phyloP scores from a whole-genome alignment of 169 alveolate species.

The Plasmodium sp. region DNA sequence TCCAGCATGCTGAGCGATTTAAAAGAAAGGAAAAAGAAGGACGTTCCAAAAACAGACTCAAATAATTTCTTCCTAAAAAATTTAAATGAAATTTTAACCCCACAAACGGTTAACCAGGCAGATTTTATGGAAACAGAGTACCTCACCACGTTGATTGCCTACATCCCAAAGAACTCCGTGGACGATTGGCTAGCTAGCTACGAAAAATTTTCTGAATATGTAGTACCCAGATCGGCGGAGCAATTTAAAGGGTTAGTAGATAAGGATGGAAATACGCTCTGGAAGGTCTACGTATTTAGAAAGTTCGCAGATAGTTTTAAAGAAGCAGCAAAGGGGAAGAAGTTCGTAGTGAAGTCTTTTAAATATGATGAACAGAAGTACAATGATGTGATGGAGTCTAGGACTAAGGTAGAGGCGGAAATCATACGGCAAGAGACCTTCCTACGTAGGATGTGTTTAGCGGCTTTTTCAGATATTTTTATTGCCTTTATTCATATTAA shows the following conservation, averaged over 20 bases:
- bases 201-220: conserved; percentile 81
- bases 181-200: conserved; percentile 81
- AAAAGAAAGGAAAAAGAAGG: conserved; percentile 79
- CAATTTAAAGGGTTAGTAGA: conserved; percentile 79
- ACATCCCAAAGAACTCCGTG: conserved; percentile 85
- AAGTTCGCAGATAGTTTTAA: conserved; percentile 83
- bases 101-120: conserved; percentile 85
- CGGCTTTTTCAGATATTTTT: conserved; percentile 91
- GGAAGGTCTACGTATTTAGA: conserved; percentile 87
- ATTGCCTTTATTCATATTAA: conserved; percentile 90
- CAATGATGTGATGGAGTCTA: conserved; percentile 81
- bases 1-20: conserved; percentile 87
- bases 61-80: conserved; percentile 79
- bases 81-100: conserved; percentile 88
- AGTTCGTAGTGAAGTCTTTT: conserved; percentile 85
- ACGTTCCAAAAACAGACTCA: conserved; percentile 73
- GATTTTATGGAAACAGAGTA: conserved; percentile 88
- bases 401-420: conserved; percentile 88
- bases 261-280: conserved; percentile 84
- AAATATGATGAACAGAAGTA: conserved; percentile 87
- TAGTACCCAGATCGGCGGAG: conserved; percentile 89
- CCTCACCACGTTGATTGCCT: conserved; percentile 87
- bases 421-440: conserved; percentile 88
- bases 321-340: conserved; percentile 80
- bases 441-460: conserved; percentile 88